These are phyloP conservation scores for Picea sitchensis DNA, from an alignment of 75 land plant species.

Conservation along the genomic window DNA sequence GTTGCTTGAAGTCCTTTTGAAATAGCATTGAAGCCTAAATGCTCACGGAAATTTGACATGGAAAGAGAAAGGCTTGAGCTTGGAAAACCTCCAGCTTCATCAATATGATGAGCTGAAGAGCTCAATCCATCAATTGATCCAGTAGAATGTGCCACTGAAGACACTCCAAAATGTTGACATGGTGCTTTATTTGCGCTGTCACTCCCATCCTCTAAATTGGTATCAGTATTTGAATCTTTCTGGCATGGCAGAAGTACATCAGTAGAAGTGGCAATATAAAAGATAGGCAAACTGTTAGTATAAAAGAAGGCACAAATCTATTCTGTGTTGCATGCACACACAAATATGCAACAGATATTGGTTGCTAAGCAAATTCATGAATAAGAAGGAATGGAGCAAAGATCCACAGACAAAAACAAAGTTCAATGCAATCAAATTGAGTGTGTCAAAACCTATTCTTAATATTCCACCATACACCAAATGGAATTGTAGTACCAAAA, in stretches of 20 bases:
- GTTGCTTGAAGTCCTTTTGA: background rate
- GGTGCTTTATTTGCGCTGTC: background rate
- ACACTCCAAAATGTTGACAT: constrained; percentile 9
- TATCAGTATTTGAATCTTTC: background rate
- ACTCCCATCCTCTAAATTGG: background rate
- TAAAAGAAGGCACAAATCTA: too few relatives aligned
- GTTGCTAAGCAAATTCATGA: background rate
- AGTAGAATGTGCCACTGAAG: background rate
- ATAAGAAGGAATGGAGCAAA: background rate
- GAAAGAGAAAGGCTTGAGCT: too few relatives aligned
- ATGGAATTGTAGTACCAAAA: background rate
- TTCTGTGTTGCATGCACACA: background rate
- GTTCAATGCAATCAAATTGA: background rate
- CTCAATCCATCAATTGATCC: background rate
- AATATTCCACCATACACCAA: too few relatives aligned
- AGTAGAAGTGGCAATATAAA: background rate
- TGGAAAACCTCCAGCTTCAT: background rate
- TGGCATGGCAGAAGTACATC: background rate
- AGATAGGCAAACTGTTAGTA: background rate
- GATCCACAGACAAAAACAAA: background rate
- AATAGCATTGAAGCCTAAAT: background rate
- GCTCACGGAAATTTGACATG: background rate
- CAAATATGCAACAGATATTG: background rate
- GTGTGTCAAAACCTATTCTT: background rate
- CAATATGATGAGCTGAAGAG: too few relatives aligned